Base-by-base conservation (phyloP, 768 basidiomycete genomes). In the Gloeopeniophorella convolvens region DNA sequence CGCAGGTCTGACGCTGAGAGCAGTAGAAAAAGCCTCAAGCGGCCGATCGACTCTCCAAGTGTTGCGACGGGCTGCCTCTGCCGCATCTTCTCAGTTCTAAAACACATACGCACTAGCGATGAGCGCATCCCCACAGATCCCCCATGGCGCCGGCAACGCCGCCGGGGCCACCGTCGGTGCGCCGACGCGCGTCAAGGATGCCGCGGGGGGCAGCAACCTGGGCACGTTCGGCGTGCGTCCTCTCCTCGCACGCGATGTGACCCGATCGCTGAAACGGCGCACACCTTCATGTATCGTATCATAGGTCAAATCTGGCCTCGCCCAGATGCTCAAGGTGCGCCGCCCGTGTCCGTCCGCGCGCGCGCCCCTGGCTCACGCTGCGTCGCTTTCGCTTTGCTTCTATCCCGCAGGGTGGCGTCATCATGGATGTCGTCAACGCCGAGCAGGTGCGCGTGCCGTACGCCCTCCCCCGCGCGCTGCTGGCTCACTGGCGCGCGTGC, bases 381-480 rank as follows among this genome's bases (percentile, higher is more conserved):
- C n/a, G n/a, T n/a, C n/a, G 46, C 15, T 45, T 39, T 42, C 42
- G 33, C 5, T 4, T 24, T 42, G 50, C 32, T 48, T 33, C 37
- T 42, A 13, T 34, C 48, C 48, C 42, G 35, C 51, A 87, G 83
- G 87, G 85, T 48, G 89, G 85, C 51, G 88, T 90, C 54, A 91
- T 91, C 69, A 96, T 98, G 93, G 95, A 98, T 66, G 95, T 97
- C 42, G 72, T 89, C 58, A 93, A 88, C 60, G 82, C 73, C 21
- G 83, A 89, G 50, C 78, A 80, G 71, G 76, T 75, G 45, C 13
- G 64, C 43, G 31, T 45, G 40, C 34, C 28, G 27, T 46, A 42
- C 27, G 10, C 36, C 20, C 31, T 16, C n/a, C n/a, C n/a, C n/a
- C n/a, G 10, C 21, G 28, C 16, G 15, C 18, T 34, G 34, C 18